Conservation (phyloP, 2,329 filamentous ascomycete species). For the Colletotrichum liaoningense region DNA sequence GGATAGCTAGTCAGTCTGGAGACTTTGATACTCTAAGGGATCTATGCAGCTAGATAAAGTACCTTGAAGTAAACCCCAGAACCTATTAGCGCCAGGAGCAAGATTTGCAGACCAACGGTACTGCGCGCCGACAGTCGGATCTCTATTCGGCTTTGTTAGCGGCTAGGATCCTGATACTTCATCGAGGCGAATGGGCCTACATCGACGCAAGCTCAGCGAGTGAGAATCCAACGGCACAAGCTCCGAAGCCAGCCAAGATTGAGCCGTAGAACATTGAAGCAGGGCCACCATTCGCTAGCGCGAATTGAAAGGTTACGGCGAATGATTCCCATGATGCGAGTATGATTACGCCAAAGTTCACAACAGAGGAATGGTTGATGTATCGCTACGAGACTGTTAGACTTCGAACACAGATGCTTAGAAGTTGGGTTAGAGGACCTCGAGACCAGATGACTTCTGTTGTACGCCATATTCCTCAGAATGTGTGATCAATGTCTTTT, state of each 20-base stretch:
- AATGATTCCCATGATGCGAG: slow-evolving; percentile 1
- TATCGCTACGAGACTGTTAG: neutral
- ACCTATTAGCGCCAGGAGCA: neutral
- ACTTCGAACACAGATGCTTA: too few species aligned
- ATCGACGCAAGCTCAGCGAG: neutral
- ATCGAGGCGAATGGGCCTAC: neutral
- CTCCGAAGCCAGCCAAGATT: neutral
- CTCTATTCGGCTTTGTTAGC: neutral
- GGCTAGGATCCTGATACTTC: neutral
- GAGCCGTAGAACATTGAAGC: slow-evolving; percentile 2
- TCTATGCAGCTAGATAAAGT: rapidly evolving
- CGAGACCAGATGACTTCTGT: neutral
- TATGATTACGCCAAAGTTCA: neutral
- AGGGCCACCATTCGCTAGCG: neutral
- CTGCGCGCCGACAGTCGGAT: neutral
- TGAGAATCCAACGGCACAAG: neutral
- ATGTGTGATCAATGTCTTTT: neutral
- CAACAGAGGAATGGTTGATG: neutral
- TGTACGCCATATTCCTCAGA: neutral
- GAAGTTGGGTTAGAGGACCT: neutral
- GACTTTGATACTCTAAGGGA: neutral
- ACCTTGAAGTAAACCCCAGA: slow-evolving; percentile 2
- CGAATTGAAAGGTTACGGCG: neutral
- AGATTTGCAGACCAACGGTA: neutral
- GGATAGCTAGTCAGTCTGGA: neutral